These are phyloP conservation scores for Blastobotrys malaysiensis DNA, from an alignment of 1,139 yeast genomes.

Conservation along the genomic window DNA sequence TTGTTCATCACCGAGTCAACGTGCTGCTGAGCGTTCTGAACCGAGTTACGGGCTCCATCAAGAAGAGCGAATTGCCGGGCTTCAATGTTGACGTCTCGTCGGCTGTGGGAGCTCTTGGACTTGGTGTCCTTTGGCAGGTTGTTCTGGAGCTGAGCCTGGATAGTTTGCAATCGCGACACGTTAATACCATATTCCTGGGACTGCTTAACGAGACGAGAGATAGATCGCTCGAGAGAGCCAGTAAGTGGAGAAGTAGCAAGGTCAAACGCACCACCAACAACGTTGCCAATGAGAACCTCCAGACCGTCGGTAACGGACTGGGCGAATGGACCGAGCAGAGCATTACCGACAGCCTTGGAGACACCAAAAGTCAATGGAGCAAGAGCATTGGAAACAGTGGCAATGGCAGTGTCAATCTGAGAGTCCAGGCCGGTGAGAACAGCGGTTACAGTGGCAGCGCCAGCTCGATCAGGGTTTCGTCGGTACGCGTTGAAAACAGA, in stretches of 20 bases:
- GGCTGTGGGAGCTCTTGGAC: background rate
- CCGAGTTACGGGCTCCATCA: constrained; percentile 5
- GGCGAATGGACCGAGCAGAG: constrained; percentile 29
- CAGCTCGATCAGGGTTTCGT: constrained; percentile 22
- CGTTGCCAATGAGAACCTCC: constrained; percentile 27
- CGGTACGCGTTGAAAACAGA: background rate
- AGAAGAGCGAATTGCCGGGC: background rate
- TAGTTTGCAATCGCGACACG: background rate
- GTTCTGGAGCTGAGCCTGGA: background rate
- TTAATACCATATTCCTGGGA: background rate
- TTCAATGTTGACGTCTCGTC: background rate
- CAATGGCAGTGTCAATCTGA: constrained; percentile 30
- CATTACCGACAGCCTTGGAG: constrained; percentile 23
- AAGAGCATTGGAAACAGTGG: constrained; percentile 22
- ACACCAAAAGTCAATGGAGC: constrained; percentile 26
- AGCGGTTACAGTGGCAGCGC: constrained; percentile 23
- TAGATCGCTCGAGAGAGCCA: constrained; percentile 10
- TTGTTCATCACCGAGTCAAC: constrained; percentile 19
- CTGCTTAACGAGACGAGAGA: constrained; percentile 12
- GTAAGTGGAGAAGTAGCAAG: constrained; percentile 11
- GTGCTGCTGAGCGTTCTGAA: constrained; percentile 23
- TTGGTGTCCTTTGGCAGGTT: background rate
- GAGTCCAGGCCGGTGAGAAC: constrained; percentile 30
- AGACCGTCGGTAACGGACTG: constrained; percentile 33
- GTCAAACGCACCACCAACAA: constrained; percentile 20